These are phyloP conservation scores for Penicillium crustosum DNA, from an alignment of 2,329 filamentous ascomycete genomes.

Conservation along the genomic window DNA sequence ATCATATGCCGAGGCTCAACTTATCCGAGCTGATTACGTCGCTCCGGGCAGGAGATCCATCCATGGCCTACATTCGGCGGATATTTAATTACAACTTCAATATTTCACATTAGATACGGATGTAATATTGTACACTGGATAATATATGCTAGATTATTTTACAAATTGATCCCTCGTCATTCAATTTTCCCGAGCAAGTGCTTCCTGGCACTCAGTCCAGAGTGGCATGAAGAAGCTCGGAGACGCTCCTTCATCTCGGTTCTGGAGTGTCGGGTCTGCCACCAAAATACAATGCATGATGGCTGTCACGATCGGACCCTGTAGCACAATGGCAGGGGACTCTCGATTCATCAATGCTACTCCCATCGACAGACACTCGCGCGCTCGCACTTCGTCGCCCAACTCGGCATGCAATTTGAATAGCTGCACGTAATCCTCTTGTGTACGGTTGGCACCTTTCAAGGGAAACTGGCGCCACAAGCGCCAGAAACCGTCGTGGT, in stretches of 20 bases:
- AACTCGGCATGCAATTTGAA: slow-evolving; percentile 53
- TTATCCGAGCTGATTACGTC: slow-evolving; percentile 10
- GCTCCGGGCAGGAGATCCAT: neutral
- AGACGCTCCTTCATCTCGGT: slow-evolving; percentile 22
- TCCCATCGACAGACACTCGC: slow-evolving; percentile 53
- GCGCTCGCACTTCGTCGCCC: slow-evolving; percentile 45
- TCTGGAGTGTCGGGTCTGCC: slow-evolving; percentile 54
- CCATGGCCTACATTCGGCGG: neutral
- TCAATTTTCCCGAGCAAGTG: slow-evolving; percentile 7
- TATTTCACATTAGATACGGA: neutral
- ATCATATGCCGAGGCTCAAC: slow-evolving; percentile 33
- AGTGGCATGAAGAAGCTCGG: slow-evolving; percentile 20
- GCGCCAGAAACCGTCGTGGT: slow-evolving; percentile 62
- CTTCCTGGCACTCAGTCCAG: slow-evolving; percentile 28
- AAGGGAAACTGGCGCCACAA: slow-evolving; percentile 58
- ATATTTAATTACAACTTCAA: neutral
- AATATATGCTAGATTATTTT: slow-evolving; percentile 15
- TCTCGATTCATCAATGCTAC: slow-evolving; percentile 62
- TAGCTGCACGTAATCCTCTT: slow-evolving; percentile 56
- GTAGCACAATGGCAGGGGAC: slow-evolving; percentile 49
- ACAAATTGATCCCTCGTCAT: slow-evolving; percentile 2
- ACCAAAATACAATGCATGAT: slow-evolving; percentile 57
- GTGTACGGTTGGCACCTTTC: slow-evolving; percentile 50
- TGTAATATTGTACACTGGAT: slow-evolving; percentile 8
- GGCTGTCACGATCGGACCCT: slow-evolving; percentile 47